Evolutionary conservation across 805 yeast genomes (phyloP), one percentile per base, ranked within the genome.

Genomic region (Saccharomycopsis javanensis): DNA sequence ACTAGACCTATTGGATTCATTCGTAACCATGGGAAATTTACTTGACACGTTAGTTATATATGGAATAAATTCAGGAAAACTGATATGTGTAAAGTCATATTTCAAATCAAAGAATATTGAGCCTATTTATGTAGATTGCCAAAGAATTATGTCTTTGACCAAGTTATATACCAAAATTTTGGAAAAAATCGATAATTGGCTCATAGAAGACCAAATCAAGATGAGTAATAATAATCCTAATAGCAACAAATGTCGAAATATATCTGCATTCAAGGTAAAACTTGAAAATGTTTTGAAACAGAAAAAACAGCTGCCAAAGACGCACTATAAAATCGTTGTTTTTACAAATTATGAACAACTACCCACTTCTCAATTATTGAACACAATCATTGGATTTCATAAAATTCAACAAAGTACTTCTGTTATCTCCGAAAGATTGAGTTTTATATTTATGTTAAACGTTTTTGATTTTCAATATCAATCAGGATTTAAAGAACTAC

Each of bases 401-500:
- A 57, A 53, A 51, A 54, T 60, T 11, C 37, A 52, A 10, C 53
- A 53, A 18, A 1, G 8, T 1, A 52, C 59, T 1, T 20, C 23
- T 13, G 6, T 45, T 10, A 48, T 57, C 20, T 37, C 28, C 8
- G 18, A 42, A 10, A 48, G 42, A 15, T 45, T 53, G 30, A 31
- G 51, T 13, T 57, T 60, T 48, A 27, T 60, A 5, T 18, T 57
- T 11, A 16, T 57, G 45, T 20, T 60, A 15, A 55, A 57, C 50
- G 46, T 25, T 16, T 57, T 46, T 42, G 50, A 60, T 37, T 51
- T 60, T 25, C 53, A 55, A 18, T 53, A 53, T 28, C 45, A 52
- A 30, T 18, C 48, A 38, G 66, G 65, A 10, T 74, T 78, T 1
- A 60, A 58, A 33, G 42, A 55, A 8, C 70, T 71, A 4, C 66